phyloP scores from a whole-genome alignment of 331 rosid species.

The Rosa hybrid region DNA sequence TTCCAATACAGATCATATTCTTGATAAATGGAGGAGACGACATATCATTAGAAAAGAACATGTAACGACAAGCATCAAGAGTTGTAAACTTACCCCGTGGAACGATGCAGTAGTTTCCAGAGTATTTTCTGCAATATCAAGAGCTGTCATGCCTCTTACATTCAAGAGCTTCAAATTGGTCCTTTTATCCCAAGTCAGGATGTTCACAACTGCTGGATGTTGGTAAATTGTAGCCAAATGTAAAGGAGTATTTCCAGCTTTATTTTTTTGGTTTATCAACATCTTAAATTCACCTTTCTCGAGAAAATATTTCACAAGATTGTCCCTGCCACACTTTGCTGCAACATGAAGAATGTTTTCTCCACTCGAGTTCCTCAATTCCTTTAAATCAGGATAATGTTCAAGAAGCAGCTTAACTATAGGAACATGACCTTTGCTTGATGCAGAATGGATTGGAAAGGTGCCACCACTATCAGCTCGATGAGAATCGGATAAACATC shows the following conservation, averaged over 20 bases:
- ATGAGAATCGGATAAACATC: not conserved
- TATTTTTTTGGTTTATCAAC: slow-evolving; percentile 29
- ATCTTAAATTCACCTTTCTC: not conserved
- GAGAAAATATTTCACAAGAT: slow-evolving; percentile 7
- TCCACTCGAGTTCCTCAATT: slow-evolving; percentile 3
- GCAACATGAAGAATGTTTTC: slow-evolving; percentile 38
- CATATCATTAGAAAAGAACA: not conserved
- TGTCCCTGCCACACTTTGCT: slow-evolving; percentile 13
- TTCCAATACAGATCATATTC: too few species aligned
- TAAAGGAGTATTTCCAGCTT: slow-evolving; percentile 23
- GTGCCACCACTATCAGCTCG: not conserved
- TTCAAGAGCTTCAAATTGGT: not conserved
- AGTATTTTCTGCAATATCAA: slow-evolving; percentile 20
- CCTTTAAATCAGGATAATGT: not conserved
- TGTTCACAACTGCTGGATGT: slow-evolving; percentile 15
- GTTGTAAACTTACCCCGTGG: slow-evolving; percentile 5
- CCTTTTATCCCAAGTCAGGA: slow-evolving; percentile 19
- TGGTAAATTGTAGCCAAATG: slow-evolving; percentile 25
- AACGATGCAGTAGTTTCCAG: slow-evolving; percentile 6
- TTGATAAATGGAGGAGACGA: too few species aligned
- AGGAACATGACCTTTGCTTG: slow-evolving; percentile 19
- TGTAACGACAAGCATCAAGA: not conserved
- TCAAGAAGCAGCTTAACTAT: slow-evolving; percentile 18
- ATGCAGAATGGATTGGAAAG: slow-evolving; percentile 37
- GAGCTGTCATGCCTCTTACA: not conserved